A percentile compares a stretch with the other conserved stretches of the same genome.
phyloP scores from a whole-genome alignment of 2,329 filamentous ascomycete species.

The Aspergillus puulaauensis region DNA sequence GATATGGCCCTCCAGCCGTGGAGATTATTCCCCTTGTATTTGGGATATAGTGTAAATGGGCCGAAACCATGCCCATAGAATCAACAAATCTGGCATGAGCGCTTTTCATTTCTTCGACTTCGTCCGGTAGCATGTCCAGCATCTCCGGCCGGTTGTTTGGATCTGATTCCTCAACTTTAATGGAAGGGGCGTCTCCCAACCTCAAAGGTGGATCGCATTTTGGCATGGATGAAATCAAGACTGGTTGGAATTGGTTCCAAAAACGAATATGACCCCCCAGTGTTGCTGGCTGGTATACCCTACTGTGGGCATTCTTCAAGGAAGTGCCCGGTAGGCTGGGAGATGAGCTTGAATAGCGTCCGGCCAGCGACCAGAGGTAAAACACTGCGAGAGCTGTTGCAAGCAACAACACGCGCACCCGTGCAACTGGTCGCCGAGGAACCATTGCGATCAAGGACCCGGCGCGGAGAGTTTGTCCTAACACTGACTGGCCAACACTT shows the following conservation, averaged over 20 bases:
- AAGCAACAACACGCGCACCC: constrained; percentile 19
- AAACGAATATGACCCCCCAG: constrained; percentile 28
- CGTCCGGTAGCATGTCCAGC: constrained; percentile 27
- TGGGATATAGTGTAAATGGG: constrained; percentile 33
- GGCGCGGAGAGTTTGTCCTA: neutral
- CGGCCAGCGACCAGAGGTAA: constrained; percentile 16
- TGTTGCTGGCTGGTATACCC: neutral
- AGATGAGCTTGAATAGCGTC: constrained; percentile 12
- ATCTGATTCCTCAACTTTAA: constrained; percentile 28
- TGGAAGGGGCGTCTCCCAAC: constrained; percentile 24
- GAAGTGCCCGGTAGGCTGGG: neutral
- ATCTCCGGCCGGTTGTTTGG: constrained; percentile 30
- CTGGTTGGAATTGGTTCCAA: constrained; percentile 34
- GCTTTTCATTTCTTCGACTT: constrained; percentile 33
- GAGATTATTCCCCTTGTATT: constrained; percentile 47
- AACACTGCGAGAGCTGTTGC: constrained; percentile 15
- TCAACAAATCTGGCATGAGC: constrained; percentile 37
- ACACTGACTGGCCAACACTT: neutral
- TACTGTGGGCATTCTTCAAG: neutral
- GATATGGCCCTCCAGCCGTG: constrained; percentile 44
- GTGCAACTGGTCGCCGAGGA: constrained; percentile 16
- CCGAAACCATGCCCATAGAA: constrained; percentile 25
- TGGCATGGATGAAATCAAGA: constrained; percentile 33
- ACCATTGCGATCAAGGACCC: constrained; percentile 9
- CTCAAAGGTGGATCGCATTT: constrained; percentile 29